Evolutionary conservation across 306 rosid genomes (phyloP).

Genomic region (Fragaria iinumae): DNA sequence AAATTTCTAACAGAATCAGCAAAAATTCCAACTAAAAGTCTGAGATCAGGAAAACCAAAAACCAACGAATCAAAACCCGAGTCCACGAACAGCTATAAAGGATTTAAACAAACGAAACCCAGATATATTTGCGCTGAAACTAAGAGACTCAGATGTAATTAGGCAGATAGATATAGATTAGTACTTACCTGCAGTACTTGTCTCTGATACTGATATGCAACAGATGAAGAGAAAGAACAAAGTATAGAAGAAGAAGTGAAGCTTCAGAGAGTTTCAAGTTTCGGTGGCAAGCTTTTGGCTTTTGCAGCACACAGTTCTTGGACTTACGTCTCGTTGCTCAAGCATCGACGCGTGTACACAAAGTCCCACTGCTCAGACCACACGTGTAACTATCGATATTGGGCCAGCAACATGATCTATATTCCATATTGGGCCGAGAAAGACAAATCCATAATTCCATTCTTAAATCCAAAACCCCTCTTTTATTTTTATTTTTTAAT

Average conservation of each 20-base stretch:
- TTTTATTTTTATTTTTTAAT: no score
- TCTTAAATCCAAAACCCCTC: no score
- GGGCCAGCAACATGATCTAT: no score
- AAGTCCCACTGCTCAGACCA: no score
- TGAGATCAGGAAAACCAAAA: background rate
- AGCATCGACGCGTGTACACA: no score
- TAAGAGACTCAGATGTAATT: background rate
- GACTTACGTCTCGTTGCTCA: background rate
- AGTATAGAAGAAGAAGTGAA: background rate
- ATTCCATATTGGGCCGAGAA: no score
- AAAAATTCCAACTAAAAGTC: background rate
- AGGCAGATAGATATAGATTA: background rate
- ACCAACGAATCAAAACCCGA: background rate
- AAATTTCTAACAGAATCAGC: background rate
- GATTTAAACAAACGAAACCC: background rate
- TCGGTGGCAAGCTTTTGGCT: background rate
- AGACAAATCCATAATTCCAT: no score
- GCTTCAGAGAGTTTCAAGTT: slow-evolving; percentile 15
- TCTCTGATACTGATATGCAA: background rate
- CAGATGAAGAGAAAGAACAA: background rate
- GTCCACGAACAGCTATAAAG: background rate
- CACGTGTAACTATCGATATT: no score
- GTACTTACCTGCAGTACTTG: background rate
- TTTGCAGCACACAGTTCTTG: background rate
- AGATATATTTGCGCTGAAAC: background rate